Conservation (phyloP, 257 asterid genomes). For the Solanum arcanum region DNA sequence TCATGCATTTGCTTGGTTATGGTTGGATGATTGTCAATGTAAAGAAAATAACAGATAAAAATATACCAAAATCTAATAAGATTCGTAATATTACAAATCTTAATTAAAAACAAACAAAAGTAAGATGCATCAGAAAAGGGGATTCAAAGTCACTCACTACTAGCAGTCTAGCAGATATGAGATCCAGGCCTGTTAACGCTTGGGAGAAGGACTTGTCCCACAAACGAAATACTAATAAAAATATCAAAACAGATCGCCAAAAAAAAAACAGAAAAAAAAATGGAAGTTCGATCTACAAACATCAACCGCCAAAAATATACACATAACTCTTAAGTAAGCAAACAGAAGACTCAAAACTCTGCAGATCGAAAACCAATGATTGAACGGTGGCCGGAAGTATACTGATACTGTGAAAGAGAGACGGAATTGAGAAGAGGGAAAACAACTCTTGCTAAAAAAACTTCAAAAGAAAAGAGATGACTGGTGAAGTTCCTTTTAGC, state of each 20-base stretch:
- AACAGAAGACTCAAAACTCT: background rate
- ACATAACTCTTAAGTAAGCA: background rate
- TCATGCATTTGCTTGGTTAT: background rate
- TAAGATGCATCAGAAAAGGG: too few species aligned
- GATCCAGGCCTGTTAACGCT: too few species aligned
- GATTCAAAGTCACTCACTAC: too few species aligned
- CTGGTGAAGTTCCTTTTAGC: background rate
- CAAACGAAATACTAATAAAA: background rate
- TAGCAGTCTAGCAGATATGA: too few species aligned
- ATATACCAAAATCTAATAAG: too few species aligned
- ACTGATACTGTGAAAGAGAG: background rate
- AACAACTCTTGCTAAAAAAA: background rate
- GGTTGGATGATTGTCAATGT: too few species aligned
- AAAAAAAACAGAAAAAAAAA: background rate
- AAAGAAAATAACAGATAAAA: too few species aligned
- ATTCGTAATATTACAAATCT: too few species aligned
- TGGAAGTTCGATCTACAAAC: background rate
- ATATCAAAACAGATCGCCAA: background rate
- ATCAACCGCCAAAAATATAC: background rate
- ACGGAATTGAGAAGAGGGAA: background rate
- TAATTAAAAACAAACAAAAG: too few species aligned
- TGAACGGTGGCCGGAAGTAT: background rate
- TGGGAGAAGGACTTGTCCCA: too few species aligned
- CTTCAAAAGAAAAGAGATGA: background rate
- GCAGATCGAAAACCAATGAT: background rate